Evolutionary conservation across 1,284 basidiomycete species (phyloP).

Genomic region (Xerocomus minutiporus): DNA sequence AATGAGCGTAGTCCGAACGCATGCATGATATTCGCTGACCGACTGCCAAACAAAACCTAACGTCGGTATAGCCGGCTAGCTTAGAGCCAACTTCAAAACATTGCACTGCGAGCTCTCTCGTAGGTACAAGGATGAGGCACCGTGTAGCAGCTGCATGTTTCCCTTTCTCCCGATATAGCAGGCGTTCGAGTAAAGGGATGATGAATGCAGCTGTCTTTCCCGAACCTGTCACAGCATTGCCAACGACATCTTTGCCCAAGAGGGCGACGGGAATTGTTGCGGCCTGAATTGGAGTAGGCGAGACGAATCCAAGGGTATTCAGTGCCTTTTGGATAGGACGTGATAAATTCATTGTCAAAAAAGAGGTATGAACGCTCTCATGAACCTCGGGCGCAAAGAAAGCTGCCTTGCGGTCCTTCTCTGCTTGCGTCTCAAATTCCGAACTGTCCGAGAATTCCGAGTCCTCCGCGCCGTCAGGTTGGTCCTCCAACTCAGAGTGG

Average conservation of each 20-base stretch:
- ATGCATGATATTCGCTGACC: slow-evolving; percentile 42
- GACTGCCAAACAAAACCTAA: slow-evolving; percentile 84
- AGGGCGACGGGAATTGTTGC: slow-evolving; percentile 91
- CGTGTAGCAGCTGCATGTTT: slow-evolving; percentile 87
- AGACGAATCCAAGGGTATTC: slow-evolving; percentile 73
- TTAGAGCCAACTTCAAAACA: slow-evolving; percentile 89
- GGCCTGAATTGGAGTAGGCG: slow-evolving; percentile 93
- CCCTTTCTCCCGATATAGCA: slow-evolving; percentile 84
- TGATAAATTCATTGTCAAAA: slow-evolving; percentile 84
- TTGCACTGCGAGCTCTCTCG: slow-evolving; percentile 91
- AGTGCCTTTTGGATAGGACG: slow-evolving; percentile 86
- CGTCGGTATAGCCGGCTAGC: slow-evolving; percentile 82
- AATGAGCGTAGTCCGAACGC: slow-evolving; percentile 13
- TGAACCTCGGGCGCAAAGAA: slow-evolving; percentile 72
- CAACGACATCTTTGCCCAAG: slow-evolving; percentile 92
- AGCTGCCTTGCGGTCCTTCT: slow-evolving; percentile 66
- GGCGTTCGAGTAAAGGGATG: slow-evolving; percentile 88
- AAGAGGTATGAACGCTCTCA: slow-evolving; percentile 56
- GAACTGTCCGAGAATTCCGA: slow-evolving; percentile 35
- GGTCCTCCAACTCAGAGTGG: slow-evolving; percentile 11
- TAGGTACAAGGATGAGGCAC: slow-evolving; percentile 89
- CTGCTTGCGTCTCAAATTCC: slow-evolving; percentile 39
- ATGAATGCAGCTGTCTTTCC: slow-evolving; percentile 97
- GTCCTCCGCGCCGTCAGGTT: slow-evolving; percentile 29
- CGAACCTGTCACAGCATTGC: slow-evolving; percentile 91